phyloP scores from a whole-genome alignment of 352 stramenopile species.

The Globisporangium okanoganense region DNA sequence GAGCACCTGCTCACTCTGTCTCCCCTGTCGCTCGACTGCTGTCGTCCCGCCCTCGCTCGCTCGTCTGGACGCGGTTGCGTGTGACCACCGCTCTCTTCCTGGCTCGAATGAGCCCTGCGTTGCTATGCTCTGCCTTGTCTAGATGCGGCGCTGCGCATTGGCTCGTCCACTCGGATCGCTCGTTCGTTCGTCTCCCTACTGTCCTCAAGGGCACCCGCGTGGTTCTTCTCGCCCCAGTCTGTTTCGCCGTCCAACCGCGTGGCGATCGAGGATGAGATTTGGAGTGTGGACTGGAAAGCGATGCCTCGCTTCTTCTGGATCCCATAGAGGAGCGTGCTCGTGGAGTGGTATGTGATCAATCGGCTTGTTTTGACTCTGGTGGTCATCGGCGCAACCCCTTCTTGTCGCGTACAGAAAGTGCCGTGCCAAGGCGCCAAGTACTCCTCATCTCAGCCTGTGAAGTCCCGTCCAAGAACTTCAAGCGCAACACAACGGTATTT shows the following conservation, averaged over 20 bases:
- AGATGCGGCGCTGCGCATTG: neutral
- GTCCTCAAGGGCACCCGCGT: too few relatives aligned
- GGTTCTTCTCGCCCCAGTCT: too few relatives aligned
- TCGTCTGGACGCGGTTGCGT: neutral
- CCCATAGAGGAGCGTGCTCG: neutral
- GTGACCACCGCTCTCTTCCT: neutral
- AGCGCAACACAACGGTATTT: conserved; percentile 2
- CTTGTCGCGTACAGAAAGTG: neutral
- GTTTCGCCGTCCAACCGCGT: too few relatives aligned
- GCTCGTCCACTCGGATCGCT: too few relatives aligned
- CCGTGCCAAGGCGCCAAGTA: neutral
- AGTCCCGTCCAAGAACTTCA: neutral
- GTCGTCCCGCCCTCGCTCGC: neutral
- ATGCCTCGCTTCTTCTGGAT: neutral
- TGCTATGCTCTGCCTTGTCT: neutral
- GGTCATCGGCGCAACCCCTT: neutral
- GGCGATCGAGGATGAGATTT: too few relatives aligned
- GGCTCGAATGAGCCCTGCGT: neutral
- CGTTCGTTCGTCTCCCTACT: too few relatives aligned
- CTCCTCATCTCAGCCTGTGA: neutral
- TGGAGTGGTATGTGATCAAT: neutral
- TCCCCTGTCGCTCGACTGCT: neutral
- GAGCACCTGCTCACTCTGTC: neutral
- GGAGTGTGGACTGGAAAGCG: neutral
- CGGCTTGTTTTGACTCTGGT: neutral